Evolutionary conservation across 352 stramenopile genomes (phyloP).

Genomic region (Pythium volutum): DNA sequence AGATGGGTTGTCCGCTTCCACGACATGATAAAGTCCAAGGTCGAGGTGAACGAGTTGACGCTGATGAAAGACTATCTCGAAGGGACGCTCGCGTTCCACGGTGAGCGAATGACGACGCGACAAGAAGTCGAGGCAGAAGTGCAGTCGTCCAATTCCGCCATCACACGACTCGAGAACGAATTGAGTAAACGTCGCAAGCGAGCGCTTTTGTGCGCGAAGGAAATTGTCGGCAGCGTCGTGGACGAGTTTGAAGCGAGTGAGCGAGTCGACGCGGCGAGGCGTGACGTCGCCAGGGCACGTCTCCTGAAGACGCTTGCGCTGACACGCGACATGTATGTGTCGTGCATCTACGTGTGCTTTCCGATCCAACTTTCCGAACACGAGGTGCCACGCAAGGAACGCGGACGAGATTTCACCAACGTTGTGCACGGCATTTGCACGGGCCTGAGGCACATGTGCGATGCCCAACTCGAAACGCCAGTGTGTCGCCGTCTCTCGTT

Average conservation of each 20-base stretch:
- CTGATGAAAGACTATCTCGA: slow-evolving; percentile 18
- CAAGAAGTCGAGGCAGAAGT: slow-evolving; percentile 15
- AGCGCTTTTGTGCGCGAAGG: slow-evolving; percentile 31
- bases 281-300: slow-evolving; percentile 12
- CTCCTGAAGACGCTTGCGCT: slow-evolving; percentile 26
- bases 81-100: slow-evolving; percentile 7
- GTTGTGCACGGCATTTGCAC: slow-evolving; percentile 28
- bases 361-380: slow-evolving; percentile 23
- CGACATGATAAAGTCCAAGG: slow-evolving; percentile 29
- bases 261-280: slow-evolving; percentile 15
- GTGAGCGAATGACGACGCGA: slow-evolving; percentile 6
- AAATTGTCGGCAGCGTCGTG: slow-evolving; percentile 15
- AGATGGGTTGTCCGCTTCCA: slow-evolving; percentile 30
- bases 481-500: slow-evolving; percentile 28
- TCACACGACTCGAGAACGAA: slow-evolving; percentile 36
- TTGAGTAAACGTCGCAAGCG: slow-evolving; percentile 32
- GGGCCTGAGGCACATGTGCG: slow-evolving; percentile 31
- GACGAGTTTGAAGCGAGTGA: slow-evolving; percentile 26
- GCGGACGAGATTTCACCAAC: slow-evolving; percentile 1
- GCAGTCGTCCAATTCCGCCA: slow-evolving; percentile 22
- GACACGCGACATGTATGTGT: slow-evolving; percentile 18
- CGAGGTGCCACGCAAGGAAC: background rate
- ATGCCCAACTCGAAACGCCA: slow-evolving; percentile 11
- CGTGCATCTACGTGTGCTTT: slow-evolving; percentile 36
- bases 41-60: slow-evolving; percentile 15